phyloP scores from a whole-genome alignment of 2,329 filamentous ascomycete genomes.

The Endoconidiophora laricicola region DNA sequence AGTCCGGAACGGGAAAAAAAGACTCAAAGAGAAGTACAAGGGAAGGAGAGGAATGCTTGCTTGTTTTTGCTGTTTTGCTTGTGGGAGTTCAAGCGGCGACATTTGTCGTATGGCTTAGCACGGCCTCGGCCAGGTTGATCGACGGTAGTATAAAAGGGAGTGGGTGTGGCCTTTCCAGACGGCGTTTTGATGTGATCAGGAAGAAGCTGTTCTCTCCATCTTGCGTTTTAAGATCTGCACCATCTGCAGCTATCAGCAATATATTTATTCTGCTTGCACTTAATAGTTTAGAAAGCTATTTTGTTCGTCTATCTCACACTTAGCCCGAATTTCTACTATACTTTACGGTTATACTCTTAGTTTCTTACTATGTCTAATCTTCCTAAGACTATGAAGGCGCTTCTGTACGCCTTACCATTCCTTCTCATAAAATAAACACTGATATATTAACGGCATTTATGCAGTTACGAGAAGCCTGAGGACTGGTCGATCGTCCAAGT shows the following conservation, averaged over 20 bases:
- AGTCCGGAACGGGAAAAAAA: too few species aligned
- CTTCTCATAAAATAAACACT: too few species aligned
- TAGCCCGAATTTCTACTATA: background rate
- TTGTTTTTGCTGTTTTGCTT: too few species aligned
- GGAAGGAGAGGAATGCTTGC: too few species aligned
- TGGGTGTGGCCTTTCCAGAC: background rate
- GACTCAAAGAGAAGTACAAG: too few species aligned
- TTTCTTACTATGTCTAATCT: slow-evolving; percentile 22
- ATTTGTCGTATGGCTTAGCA: too few species aligned
- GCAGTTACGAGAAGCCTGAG: slow-evolving; percentile 43
- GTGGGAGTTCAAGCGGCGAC: too few species aligned
- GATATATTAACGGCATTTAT: slow-evolving; percentile 4
- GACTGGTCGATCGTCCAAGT: slow-evolving; percentile 44
- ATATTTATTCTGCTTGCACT: background rate
- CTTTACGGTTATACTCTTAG: background rate
- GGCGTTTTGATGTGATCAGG: background rate
- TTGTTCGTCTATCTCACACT: background rate
- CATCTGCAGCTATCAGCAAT: background rate
- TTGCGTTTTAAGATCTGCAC: background rate
- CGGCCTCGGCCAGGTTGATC: too few species aligned
- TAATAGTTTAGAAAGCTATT: background rate
- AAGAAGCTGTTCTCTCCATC: background rate
- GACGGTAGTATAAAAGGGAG: background rate
- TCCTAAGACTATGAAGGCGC: slow-evolving; percentile 43
- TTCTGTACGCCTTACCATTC: slow-evolving; percentile 29